These are phyloP conservation scores for Aspergillus melleus DNA, from an alignment of 2,329 filamentous ascomycete genomes.

Conservation along the genomic window DNA sequence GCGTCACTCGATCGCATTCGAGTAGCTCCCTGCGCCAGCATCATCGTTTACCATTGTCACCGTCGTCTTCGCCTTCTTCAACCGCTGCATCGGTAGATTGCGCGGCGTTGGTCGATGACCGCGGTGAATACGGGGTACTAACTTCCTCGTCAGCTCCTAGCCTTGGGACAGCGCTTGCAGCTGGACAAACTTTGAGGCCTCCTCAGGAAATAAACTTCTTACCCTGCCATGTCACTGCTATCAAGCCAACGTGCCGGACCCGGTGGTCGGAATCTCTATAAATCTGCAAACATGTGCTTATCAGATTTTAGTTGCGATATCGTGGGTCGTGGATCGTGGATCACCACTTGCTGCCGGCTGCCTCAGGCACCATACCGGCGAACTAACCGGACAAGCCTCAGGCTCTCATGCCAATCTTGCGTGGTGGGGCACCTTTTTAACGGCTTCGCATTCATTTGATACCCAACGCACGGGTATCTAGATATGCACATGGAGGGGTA, in stretches of 20 bases:
- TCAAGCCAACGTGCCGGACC: not conserved
- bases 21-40: not conserved
- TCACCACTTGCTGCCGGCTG: not conserved
- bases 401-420: not conserved
- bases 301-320: not conserved
- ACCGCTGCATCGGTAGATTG: not conserved
- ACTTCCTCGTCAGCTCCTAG: not conserved
- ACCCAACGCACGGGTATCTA: not conserved
- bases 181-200: not conserved
- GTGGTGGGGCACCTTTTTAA: not conserved
- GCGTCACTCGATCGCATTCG: not conserved
- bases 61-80: no score
- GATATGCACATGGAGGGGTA: not conserved
- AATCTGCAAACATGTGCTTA: not conserved
- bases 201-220: not conserved
- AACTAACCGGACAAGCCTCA: not conserved
- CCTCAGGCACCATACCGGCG: not conserved
- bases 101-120: not conserved
- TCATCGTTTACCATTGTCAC: not conserved
- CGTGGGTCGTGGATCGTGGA: no score
- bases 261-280: not conserved
- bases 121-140: not conserved
- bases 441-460: not conserved
- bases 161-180: not conserved
- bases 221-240: not conserved